Evolutionary conservation across 2,329 filamentous ascomycete genomes (phyloP).

Genomic region (Aspergillus neoniger): DNA sequence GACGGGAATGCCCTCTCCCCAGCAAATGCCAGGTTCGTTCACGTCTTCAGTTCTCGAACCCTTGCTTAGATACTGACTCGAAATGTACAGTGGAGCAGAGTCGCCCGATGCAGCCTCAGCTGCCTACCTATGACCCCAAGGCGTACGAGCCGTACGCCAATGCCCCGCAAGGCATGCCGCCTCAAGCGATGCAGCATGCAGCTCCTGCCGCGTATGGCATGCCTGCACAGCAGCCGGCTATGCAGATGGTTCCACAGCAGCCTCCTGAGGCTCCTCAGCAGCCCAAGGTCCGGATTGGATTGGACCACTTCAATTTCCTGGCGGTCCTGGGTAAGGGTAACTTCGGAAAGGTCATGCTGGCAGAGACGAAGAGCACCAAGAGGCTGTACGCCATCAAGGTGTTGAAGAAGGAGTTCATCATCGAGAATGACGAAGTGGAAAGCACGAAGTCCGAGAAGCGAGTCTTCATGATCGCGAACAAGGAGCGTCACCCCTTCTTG

Average conservation of each 20-base stretch:
- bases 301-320: conserved; percentile 99
- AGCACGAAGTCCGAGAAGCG: conserved; percentile 97
- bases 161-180: conserved; percentile 45
- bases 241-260: conserved; percentile 26
- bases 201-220: conserved; percentile 29
- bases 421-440: conserved; percentile 98
- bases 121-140: conserved; percentile 45
- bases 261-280: conserved; percentile 33
- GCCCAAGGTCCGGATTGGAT: conserved; percentile 70
- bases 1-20: conserved; percentile 48
- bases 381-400: conserved; percentile 98
- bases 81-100: conserved; percentile 39
- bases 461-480: conserved; percentile 95
- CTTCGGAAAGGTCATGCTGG: conserved; percentile 99
- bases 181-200: conserved; percentile 31
- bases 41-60: not conserved
- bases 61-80: not conserved
- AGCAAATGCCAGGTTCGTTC: conserved; percentile 43
- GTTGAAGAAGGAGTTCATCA: conserved; percentile 99
- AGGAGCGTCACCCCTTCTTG: conserved; percentile 93
- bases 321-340: conserved; percentile 98
- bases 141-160: conserved; percentile 50
- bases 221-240: conserved; percentile 28
- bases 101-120: conserved; percentile 40
- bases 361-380: conserved; percentile 89